A percentile compares a stretch with the other conserved stretches of the same genome.
These are phyloP conservation scores for Lichtheimia ramosa DNA, from an alignment of 371 early-diverging fungal genomes.

Conservation along the genomic window DNA sequence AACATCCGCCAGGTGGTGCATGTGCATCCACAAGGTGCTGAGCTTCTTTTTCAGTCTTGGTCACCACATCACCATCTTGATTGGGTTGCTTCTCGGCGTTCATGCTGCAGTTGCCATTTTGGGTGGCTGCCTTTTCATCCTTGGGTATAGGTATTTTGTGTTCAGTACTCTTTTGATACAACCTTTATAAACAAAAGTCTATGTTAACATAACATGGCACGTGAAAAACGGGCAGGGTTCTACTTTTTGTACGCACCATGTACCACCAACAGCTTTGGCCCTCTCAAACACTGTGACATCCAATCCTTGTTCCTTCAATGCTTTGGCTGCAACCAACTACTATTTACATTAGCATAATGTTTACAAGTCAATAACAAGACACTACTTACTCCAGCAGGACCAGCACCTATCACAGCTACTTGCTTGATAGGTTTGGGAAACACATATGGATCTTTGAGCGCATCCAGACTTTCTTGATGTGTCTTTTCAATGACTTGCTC, in stretches of 20 bases:
- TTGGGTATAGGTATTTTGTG: conserved; percentile 14
- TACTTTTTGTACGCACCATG: conserved; percentile 16
- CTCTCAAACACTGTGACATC: conserved; percentile 36
- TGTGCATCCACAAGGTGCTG: conserved; percentile 13
- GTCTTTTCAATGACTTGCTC: conserved; percentile 15
- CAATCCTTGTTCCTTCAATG: conserved; percentile 32
- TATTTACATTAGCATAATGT: not conserved
- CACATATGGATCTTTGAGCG: conserved; percentile 16
- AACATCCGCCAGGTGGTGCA: conserved; percentile 13
- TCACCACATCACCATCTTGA: not conserved
- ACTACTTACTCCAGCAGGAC: conserved; percentile 35
- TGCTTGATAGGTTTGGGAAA: conserved; percentile 21
- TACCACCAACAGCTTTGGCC: conserved; percentile 28
- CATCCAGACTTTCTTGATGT: conserved; percentile 7
- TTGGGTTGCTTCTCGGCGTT: not conserved
- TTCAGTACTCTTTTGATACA: conserved; percentile 12
- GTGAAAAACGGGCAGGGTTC: too few species aligned
- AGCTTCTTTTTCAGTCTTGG: conserved; percentile 8
- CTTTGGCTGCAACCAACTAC: conserved; percentile 33
- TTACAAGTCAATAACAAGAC: not conserved
- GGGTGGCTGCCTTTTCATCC: conserved; percentile 15
- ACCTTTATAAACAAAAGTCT: not conserved
- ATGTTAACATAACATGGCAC: too few species aligned
- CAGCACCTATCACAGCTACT: conserved; percentile 46
- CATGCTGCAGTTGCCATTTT: not conserved